Evolutionary conservation across 1,139 yeast genomes (phyloP).

Genomic region (Suhomyces bolitotheri): DNA sequence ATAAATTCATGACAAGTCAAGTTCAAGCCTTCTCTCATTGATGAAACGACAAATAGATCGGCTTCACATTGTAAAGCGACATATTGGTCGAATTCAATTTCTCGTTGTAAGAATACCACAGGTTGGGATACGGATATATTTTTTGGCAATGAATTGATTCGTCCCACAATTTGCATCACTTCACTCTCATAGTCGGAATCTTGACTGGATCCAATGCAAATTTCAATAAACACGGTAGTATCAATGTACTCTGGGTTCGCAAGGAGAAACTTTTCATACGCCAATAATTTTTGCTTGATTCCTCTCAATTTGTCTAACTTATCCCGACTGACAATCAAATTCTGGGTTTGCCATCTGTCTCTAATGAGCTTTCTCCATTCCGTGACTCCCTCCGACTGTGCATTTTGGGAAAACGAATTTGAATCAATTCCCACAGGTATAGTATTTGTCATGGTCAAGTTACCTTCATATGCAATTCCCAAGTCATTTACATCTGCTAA

Average conservation of each 20-base stretch:
- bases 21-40: constrained; percentile 96
- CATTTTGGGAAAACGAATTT: constrained; percentile 49
- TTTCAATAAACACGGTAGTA: constrained; percentile 75
- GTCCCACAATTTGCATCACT: constrained; percentile 72
- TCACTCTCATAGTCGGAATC: constrained; percentile 68
- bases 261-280: constrained; percentile 76
- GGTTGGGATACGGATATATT: constrained; percentile 81
- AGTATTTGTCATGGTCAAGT: constrained; percentile 64
- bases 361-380: constrained; percentile 73
- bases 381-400: constrained; percentile 52
- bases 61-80: constrained; percentile 85
- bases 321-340: constrained; percentile 82
- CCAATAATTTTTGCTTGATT: constrained; percentile 79
- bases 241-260: constrained; percentile 71
- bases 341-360: constrained; percentile 73
- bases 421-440: constrained; percentile 91
- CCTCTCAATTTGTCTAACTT: constrained; percentile 88
- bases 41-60: constrained; percentile 80
- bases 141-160: constrained; percentile 76
- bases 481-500: constrained; percentile 78
- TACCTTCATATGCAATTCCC: constrained; percentile 71
- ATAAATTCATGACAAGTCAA: constrained; percentile 93
- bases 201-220: constrained; percentile 62
- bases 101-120: constrained; percentile 83
- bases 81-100: constrained; percentile 85